A percentile compares a stretch with the other conserved stretches of the same genome.
These are phyloP conservation scores for Suillus subluteus DNA, from an alignment of 768 basidiomycete genomes.

Conservation along the genomic window DNA sequence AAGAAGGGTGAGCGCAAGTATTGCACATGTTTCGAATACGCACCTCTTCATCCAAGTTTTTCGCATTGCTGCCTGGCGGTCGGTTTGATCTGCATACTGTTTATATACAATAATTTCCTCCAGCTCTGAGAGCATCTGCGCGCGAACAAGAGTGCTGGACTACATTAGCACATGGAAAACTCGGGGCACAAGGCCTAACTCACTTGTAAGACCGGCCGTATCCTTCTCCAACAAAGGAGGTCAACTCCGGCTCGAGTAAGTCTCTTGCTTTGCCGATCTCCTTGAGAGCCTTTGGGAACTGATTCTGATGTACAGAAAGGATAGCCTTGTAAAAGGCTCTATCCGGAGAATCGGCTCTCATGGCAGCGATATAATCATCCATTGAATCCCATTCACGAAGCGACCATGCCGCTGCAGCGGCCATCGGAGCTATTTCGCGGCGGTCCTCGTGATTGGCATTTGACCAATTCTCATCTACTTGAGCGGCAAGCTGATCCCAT, in stretches of 20 bases:
- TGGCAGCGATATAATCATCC: constrained; percentile 94
- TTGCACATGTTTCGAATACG: constrained; percentile 16
- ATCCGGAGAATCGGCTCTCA: constrained; percentile 93
- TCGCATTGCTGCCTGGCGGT: constrained; percentile 86
- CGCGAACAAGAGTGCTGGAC: constrained; percentile 88
- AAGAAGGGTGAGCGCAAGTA: constrained; percentile 1
- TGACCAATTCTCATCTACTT: constrained; percentile 88
- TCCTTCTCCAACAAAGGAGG: constrained; percentile 90
- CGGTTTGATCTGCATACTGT: constrained; percentile 90
- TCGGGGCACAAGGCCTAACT: constrained; percentile 28
- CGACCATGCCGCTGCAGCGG: constrained; percentile 97
- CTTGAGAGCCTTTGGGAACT: constrained; percentile 86
- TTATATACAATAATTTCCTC: constrained; percentile 98
- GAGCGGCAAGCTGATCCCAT: constrained; percentile 88
- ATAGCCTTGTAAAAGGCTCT: constrained; percentile 96
- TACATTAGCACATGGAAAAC: constrained; percentile 20
- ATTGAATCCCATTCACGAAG: constrained; percentile 97
- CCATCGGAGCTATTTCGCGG: constrained; percentile 93
- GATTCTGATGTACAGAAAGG: constrained; percentile 93
- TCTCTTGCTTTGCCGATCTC: constrained; percentile 95
- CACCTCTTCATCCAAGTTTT: constrained; percentile 98
- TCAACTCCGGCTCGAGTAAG: constrained; percentile 87
- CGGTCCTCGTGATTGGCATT: constrained; percentile 83
- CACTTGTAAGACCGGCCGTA: constrained; percentile 98
- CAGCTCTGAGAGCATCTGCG: constrained; percentile 97